Conservation (phyloP, 2,329 filamentous ascomycete species). For the Hansfordia pulvinata region DNA sequence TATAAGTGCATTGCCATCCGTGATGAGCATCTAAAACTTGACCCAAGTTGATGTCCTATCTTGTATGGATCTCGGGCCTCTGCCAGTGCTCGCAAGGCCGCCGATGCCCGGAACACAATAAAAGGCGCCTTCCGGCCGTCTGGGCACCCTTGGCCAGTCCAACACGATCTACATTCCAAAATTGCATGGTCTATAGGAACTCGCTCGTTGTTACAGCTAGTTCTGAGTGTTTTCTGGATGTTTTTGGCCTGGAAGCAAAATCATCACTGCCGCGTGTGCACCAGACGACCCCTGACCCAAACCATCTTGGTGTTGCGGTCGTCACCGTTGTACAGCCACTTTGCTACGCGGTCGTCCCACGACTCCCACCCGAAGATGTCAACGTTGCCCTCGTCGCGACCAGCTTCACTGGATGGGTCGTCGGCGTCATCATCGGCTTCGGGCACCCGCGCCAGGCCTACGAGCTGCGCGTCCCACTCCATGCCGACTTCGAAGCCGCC, state of each 20-base stretch:
- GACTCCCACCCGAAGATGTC: constrained; percentile 85
- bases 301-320: constrained; percentile 81
- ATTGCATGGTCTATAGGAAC: too few relatives aligned
- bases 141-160: too few relatives aligned
- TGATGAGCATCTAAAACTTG: too few relatives aligned
- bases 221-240: background rate
- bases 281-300: constrained; percentile 76
- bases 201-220: too few relatives aligned
- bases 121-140: too few relatives aligned
- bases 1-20: too few relatives aligned
- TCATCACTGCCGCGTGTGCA: constrained; percentile 42
- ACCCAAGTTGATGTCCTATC: too few relatives aligned
- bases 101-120: too few relatives aligned
- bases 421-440: constrained; percentile 21
- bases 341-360: constrained; percentile 77
- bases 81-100: too few relatives aligned
- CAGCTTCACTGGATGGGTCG: constrained; percentile 10
- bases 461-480: constrained; percentile 82
- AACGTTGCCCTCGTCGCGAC: constrained; percentile 45
- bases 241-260: background rate
- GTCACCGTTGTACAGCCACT: constrained; percentile 92
- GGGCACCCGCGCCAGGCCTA: constrained; percentile 44
- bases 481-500: constrained; percentile 78
- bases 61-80: too few relatives aligned
- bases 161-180: too few relatives aligned